Evolutionary conservation across 345 rosid species (phyloP), one percentile per base, ranked within the genome.

Genomic region (Eucalyptus viminalis): DNA sequence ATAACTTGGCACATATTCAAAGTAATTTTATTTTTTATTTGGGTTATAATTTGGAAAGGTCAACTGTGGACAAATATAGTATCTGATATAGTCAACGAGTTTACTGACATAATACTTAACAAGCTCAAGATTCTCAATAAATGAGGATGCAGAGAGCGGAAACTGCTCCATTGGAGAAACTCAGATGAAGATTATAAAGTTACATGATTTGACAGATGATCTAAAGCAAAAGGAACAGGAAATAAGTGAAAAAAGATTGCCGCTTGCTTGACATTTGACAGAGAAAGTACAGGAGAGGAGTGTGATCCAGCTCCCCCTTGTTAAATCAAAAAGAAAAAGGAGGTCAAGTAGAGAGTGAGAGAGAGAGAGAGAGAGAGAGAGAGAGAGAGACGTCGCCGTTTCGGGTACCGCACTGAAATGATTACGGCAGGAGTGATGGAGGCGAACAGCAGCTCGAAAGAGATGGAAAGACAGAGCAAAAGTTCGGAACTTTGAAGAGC

Each of bases 371-470:
- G 54, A 50, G 58, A 54, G 54, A 54, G 86, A 83, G 54, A 54
- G 86, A 83, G 50, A 83, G 40, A 86, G 43, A 34, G 27, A 51
- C 62, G 87, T 86, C 87, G 53, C 56, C 44, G 43, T 37, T 34
- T 22, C 40, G 17, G 54, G 54, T 3, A 16, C 37, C 27, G 4
- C 17, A 53, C 54, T 86, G 90, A 88, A 89, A 91, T 88, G 93
- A 92, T 92, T 91, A 91, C 92, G 94, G 92, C 89, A 88, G 90
- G 93, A 88, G 89, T 87, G 90, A 45, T 24, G 88, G 88, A 72
- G 45, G 83, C 83, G 43, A n/a, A 25, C 13, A 27, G 50, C 87
- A 44, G 6, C 50, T 85, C 34, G 56, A 86, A 69, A 91, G 89
- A 86, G 89, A 90, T 90, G 91, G 86, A 58, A 54, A 17, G 13